phyloP scores from a whole-genome alignment of 1,284 basidiomycete species.

The Cerioporus squamosus region DNA sequence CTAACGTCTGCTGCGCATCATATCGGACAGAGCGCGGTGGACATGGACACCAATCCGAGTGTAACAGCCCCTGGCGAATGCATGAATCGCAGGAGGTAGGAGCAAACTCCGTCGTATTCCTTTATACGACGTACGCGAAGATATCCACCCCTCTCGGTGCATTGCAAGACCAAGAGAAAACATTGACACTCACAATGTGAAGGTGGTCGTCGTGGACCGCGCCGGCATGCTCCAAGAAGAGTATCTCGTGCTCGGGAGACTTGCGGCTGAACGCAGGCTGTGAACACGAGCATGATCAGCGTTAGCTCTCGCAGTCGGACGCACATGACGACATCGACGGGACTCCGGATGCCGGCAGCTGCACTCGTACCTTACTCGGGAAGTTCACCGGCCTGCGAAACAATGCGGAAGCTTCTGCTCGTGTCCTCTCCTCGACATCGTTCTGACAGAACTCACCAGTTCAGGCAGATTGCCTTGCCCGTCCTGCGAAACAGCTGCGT shows the following conservation, averaged over 20 bases:
- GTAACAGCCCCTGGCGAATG: too few relatives aligned
- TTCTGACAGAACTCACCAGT: constrained; percentile 50
- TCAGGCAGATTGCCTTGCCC: constrained; percentile 61
- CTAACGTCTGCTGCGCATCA: too few relatives aligned
- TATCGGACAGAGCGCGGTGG: too few relatives aligned
- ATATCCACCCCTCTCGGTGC: too few relatives aligned
- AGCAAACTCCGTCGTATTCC: too few relatives aligned
- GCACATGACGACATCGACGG: background rate
- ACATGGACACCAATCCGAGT: too few relatives aligned
- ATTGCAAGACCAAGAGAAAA: background rate
- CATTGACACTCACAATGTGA: constrained; percentile 52
- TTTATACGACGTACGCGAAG: too few relatives aligned
- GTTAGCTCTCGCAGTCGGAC: background rate
- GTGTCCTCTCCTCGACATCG: too few relatives aligned
- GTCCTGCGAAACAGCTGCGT: constrained; percentile 38
- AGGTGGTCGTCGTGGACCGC: constrained; percentile 62
- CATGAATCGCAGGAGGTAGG: too few relatives aligned
- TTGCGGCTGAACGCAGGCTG: constrained; percentile 64
- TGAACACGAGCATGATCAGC: background rate
- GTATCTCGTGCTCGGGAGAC: constrained; percentile 49
- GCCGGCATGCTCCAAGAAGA: constrained; percentile 24
- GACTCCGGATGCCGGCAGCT: background rate
- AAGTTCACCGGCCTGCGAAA: constrained; percentile 66
- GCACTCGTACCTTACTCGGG: constrained; percentile 56
- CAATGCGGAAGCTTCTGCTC: background rate